Percentiles rank a stretch among this genome's conserved stretches.
Conservation (phyloP, 2,329 filamentous ascomycete species). For the Albophoma yamanashiensis region DNA sequence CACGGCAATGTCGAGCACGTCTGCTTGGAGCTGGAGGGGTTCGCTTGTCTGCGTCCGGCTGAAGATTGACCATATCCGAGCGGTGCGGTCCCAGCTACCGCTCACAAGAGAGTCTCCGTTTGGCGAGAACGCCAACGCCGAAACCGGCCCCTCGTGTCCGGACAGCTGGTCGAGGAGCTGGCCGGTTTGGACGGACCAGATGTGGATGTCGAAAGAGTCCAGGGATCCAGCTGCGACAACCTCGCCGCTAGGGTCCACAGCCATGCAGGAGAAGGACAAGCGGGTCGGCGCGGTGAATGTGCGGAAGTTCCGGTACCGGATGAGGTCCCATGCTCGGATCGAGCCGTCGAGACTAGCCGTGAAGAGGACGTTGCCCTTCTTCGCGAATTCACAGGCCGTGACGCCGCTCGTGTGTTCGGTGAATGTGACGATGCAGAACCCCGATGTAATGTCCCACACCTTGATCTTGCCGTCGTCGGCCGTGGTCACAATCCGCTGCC, state of each 20-base stretch:
- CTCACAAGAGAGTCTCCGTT: conserved; percentile 77
- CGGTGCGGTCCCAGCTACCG: conserved; percentile 94
- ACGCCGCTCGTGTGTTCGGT: conserved; percentile 94
- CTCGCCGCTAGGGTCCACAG: conserved; percentile 94
- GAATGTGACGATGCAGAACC: conserved; percentile 96
- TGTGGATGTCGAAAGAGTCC: conserved; percentile 94
- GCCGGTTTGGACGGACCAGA: conserved; percentile 97
- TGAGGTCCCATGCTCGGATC: conserved; percentile 88
- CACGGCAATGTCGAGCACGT: conserved; percentile 78
- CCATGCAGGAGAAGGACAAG: conserved; percentile 85
- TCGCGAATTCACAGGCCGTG: conserved; percentile 89
- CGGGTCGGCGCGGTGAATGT: conserved; percentile 92
- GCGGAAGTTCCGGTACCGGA: conserved; percentile 91
- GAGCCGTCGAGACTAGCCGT: conserved; percentile 93
- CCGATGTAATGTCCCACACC: conserved; percentile 93
- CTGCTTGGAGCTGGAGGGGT: conserved; percentile 81
- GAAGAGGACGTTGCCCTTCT: conserved; percentile 90
- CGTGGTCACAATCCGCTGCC: conserved; percentile 83
- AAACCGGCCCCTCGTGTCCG: conserved; percentile 90
- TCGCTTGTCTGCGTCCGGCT: conserved; percentile 89
- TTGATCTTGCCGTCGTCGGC: conserved; percentile 98
- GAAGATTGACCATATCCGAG: conserved; percentile 94
- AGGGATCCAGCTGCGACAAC: conserved; percentile 91
- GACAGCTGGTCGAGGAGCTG: conserved; percentile 84
- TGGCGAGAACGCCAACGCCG: conserved; percentile 76